Evolutionary conservation across 23 red algal species (phyloP).

Genomic region (Gracilaria gracilis): DNA sequence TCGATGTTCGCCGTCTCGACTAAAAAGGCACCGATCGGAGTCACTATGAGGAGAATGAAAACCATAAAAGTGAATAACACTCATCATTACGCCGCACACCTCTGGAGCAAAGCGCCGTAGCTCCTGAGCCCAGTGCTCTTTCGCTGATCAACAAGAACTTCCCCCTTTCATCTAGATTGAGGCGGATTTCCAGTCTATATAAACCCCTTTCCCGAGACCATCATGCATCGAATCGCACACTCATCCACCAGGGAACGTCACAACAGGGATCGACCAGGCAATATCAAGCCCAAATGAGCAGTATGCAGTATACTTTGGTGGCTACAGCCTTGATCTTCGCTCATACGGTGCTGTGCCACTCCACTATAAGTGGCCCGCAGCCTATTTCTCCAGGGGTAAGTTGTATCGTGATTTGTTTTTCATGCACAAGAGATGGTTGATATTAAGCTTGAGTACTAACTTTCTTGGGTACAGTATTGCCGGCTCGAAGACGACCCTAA

Average conservation of each 20-base stretch:
- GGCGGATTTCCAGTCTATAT: not conserved
- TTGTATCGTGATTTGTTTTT: not conserved
- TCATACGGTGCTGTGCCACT: not conserved
- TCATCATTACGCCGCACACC: not conserved
- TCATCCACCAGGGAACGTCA: too few species aligned
- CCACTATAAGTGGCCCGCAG: constrained; percentile 19
- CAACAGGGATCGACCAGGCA: not conserved
- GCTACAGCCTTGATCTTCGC: not conserved
- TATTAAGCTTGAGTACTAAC: not conserved
- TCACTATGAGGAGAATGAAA: too few species aligned
- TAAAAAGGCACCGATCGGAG: too few species aligned
- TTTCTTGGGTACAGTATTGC: constrained; percentile 1
- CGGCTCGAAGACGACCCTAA: not conserved
- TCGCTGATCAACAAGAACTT: not conserved
- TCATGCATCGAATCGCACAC: too few species aligned
- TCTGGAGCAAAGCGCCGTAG: not conserved
- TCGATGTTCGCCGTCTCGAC: too few species aligned
- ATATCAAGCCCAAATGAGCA: not conserved
- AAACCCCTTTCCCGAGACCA: not conserved
- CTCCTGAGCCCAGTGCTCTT: not conserved
- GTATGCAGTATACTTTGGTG: not conserved
- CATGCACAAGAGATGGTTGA: not conserved
- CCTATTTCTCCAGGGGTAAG: constrained; percentile 27
- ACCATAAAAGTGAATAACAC: not conserved
- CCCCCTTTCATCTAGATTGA: not conserved